A percentile compares a stretch with the other conserved stretches of the same genome.
Conservation (phyloP, 768 basidiomycete genomes). For the Cyathus striatus region DNA sequence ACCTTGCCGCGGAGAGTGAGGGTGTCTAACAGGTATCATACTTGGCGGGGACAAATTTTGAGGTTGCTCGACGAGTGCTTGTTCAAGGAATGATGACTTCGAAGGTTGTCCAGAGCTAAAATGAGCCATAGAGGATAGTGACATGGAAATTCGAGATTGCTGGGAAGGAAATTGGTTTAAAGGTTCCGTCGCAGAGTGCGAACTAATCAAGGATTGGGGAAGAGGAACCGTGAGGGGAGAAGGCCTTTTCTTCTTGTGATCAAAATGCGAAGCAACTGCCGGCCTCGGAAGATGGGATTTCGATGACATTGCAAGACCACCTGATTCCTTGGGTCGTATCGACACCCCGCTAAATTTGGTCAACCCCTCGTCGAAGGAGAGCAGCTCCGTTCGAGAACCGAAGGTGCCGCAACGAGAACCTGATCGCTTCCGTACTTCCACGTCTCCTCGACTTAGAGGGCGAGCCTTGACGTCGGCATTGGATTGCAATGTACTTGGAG, state of each 20-base stretch:
- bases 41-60: constrained; percentile 6
- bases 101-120: constrained; percentile 7
- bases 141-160: constrained; percentile 7
- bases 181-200: constrained; percentile 9
- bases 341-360: constrained; percentile 30
- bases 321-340: constrained; percentile 11
- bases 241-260: constrained; percentile 20
- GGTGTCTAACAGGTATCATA: constrained; percentile 12
- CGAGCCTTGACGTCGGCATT: constrained; percentile 5
- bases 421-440: constrained; percentile 35
- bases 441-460: constrained; percentile 14
- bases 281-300: constrained; percentile 11
- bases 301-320: background rate
- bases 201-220: background rate
- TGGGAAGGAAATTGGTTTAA: constrained; percentile 4
- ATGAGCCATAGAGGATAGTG: constrained; percentile 3
- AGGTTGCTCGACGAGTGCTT: constrained; percentile 6
- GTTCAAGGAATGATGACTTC: constrained; percentile 14
- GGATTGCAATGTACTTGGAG: background rate
- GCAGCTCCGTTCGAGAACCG: constrained; percentile 45
- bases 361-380: constrained; percentile 39
- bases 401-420: constrained; percentile 56
- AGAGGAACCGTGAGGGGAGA: constrained; percentile 22
- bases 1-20: constrained; percentile 1
- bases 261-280: constrained; percentile 3